Conservation (phyloP, 805 yeast genomes). For the Saccharomycopsis amapae region DNA sequence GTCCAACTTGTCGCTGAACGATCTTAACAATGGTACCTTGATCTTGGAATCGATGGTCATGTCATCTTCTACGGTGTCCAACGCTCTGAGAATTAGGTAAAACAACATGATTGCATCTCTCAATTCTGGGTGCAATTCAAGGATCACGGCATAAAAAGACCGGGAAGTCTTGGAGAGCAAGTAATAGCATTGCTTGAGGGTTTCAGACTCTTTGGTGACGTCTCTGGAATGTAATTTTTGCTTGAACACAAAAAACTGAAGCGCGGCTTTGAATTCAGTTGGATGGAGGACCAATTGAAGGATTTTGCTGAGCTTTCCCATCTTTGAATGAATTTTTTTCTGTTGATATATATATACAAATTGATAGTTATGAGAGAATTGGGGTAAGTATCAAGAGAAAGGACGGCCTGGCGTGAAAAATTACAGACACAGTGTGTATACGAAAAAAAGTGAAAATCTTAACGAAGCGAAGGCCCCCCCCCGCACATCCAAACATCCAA, state of each 20-base stretch:
- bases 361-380: too few species aligned
- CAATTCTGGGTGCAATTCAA: constrained; percentile 84
- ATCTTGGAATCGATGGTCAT: constrained; percentile 69
- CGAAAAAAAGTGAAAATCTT: too few species aligned
- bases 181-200: constrained; percentile 57
- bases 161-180: constrained; percentile 69
- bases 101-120: constrained; percentile 77
- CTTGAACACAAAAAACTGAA: constrained; percentile 55
- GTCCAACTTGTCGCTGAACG: constrained; percentile 57
- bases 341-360: neutral
- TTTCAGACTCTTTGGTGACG: constrained; percentile 33
- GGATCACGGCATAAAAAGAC: constrained; percentile 89
- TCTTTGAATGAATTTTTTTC: neutral
- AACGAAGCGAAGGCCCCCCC: too few species aligned
- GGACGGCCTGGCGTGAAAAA: too few species aligned
- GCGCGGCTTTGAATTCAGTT: constrained; percentile 56
- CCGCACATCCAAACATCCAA: too few species aligned
- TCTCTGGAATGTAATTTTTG: constrained; percentile 45
- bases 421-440: too few species aligned
- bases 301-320: constrained; percentile 48
- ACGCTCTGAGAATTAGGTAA: constrained; percentile 78
- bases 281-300: constrained; percentile 62
- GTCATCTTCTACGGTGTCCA: constrained; percentile 95
- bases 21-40: constrained; percentile 69
- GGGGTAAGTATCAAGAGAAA: too few species aligned